Conservation (phyloP, 2,329 filamentous ascomycete species). For the Tolypocladium ophioglossoides region DNA sequence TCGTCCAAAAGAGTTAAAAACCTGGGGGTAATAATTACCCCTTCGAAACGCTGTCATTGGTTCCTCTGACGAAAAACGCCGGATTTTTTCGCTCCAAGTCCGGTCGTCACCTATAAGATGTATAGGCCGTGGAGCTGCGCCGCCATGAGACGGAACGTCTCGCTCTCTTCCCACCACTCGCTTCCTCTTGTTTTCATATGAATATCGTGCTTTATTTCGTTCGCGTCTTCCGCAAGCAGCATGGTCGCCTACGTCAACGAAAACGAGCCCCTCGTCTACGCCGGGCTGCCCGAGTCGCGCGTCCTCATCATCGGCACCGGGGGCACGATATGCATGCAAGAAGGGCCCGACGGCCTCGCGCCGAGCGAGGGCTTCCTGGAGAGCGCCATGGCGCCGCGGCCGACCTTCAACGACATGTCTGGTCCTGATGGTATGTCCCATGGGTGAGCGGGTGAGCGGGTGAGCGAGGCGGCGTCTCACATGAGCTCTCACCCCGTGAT, state of each 20-base stretch:
- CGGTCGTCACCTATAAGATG: neutral
- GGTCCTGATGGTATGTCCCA: constrained; percentile 5
- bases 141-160: neutral
- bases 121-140: neutral
- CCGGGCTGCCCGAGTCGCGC: constrained; percentile 56
- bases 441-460: neutral
- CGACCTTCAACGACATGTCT: constrained; percentile 68
- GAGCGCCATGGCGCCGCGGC: constrained; percentile 68
- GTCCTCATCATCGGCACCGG: constrained; percentile 88
- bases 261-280: constrained; percentile 4
- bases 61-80: neutral
- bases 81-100: neutral
- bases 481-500: neutral
- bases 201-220: too few species aligned
- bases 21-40: neutral
- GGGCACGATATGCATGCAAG: constrained; percentile 85
- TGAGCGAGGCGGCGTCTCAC: neutral
- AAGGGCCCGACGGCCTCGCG: constrained; percentile 66
- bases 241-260: constrained; percentile 1
- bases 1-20: neutral
- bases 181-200: neutral
- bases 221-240: neutral
- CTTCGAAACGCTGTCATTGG: neutral
- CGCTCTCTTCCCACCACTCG: neutral
- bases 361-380: constrained; percentile 74